Evolutionary conservation across 352 stramenopile species (phyloP), one percentile per base, ranked within the genome.

Genomic region (Globisporangium megalacanthum): DNA sequence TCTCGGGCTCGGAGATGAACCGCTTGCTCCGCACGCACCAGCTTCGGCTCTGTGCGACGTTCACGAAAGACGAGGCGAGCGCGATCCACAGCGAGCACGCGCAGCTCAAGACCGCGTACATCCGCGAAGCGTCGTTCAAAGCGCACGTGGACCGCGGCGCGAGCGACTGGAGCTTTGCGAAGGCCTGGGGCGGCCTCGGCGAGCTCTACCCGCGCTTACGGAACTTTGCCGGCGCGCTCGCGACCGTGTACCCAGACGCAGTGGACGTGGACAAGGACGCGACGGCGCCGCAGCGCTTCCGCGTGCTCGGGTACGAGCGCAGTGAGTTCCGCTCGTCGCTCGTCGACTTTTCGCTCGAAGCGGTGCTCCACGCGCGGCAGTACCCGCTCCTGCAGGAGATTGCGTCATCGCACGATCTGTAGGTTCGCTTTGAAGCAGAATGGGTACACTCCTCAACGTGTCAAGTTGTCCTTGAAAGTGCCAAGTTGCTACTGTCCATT

Each of bases 81-180:
- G 35, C 36, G 44, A 58, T 63, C 58, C 51, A 63, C 45, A 47
- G 35, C 50, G 58, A 63, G 51, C 58, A 63, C 44, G 58, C 51
- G 14, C 49, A 57, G 44, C 46, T 63, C 41, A 58, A 58, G 51
- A 58, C 58, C 33, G 58, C 58, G 45, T 63, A 54, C 58, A 58
- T 49, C 17, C 58, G 58, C 10, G 58, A 63, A n/a, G 22, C 58
- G 25, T 58, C 58, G 33, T 58, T 63, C 42, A 53, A 58, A 25
- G 35, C 51, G 29, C 58, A 63, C 33, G 41, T 63, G 1, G 58
- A 58, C 42, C 42, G 35, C 31, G 56, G 48, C 33, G 45, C 13
- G 20, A 57, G 29, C 50, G 14, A 20, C 10, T 58, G 41, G 58
- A 41, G 58, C 51, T 63, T 63, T 20, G 50, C 19, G 9, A 47